Evolutionary conservation across 129 eudicot species (phyloP).

Genomic region (Flaveria bidentis): DNA sequence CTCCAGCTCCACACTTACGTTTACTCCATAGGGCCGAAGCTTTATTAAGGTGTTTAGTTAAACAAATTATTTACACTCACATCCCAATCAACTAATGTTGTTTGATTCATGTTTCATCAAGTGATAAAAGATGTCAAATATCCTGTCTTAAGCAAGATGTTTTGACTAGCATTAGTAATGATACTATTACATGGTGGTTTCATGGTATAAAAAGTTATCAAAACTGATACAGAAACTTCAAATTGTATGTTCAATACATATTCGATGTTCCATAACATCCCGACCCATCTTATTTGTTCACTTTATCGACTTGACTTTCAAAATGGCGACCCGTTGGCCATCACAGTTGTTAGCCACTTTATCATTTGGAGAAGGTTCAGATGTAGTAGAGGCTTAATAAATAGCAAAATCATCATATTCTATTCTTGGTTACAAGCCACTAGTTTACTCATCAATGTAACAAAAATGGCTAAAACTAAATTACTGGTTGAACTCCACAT

Average conservation of each 20-base stretch:
- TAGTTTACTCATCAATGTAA: conserved; percentile 25
- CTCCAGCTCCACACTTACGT: too few relatives aligned
- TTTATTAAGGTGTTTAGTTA: too few relatives aligned
- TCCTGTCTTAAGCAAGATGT: background rate
- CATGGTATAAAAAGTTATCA: background rate
- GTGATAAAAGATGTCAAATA: background rate
- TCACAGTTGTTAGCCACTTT: background rate
- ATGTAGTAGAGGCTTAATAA: conserved; percentile 15
- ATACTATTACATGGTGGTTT: background rate
- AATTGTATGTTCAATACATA: background rate
- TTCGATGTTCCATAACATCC: background rate
- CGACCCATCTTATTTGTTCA: background rate
- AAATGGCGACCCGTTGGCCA: background rate
- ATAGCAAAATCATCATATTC: conserved; percentile 21
- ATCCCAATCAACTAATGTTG: background rate
- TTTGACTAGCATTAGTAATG: background rate
- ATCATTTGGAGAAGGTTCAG: background rate
- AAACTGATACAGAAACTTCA: background rate
- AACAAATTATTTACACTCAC: too few relatives aligned
- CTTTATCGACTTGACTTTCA: background rate
- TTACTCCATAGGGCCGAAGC: too few relatives aligned
- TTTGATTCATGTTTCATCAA: background rate
- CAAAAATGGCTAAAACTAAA: conserved; percentile 27
- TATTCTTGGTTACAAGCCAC: conserved; percentile 11
- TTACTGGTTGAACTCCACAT: background rate